Evolutionary conservation across 768 basidiomycete species (phyloP), one percentile per base, ranked within the genome.

Genomic region (Kwoniella europaea): DNA sequence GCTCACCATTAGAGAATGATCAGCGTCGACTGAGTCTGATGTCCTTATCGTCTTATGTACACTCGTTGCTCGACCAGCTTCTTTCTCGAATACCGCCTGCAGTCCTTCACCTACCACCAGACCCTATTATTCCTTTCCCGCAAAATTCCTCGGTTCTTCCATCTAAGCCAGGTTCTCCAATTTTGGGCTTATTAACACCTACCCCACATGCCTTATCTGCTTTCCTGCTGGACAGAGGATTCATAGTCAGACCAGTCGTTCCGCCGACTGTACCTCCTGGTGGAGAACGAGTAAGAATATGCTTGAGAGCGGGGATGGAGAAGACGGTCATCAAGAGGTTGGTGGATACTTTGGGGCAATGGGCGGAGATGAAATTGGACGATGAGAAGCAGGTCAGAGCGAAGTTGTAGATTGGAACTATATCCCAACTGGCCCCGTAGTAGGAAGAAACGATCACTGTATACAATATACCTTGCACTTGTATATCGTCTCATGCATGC

Each of bases 201-300:
- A 86, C 88, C 22, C 91, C 95, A 0, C 91, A 91, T 2, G 88
- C 89, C 0, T 88, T 97, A 27, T 90, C 94, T 0, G 85, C 88
- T 0, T 87, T 90, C 79, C 89, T 97, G 10, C 75, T 78, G 2
- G 50, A 63, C 10, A 54, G 60, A 24, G 85, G 85, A 20, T 84
- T 75, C 69, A 78, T 86, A 16, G 82, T 82, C 0, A 64, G 85
- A 55, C 85, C 85, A 0, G 84, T 86, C 29, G 84, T 84, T 6
- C 82, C 83, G 86, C 95, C 96, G 0, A 97, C 94, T 0, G 94
- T 97, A 0, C 93, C 94, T 0, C 90, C 90, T 64, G 94, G 92
- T 10, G 88, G 88, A 69, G 91, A 94, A 71, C 88, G 94, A 18
- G 90, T 98, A 2, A 84, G 95, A 2, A 88, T 98, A n/a, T 98